Conservation (phyloP, 2,329 filamentous ascomycete genomes). For the Fusarium goolgardi region DNA sequence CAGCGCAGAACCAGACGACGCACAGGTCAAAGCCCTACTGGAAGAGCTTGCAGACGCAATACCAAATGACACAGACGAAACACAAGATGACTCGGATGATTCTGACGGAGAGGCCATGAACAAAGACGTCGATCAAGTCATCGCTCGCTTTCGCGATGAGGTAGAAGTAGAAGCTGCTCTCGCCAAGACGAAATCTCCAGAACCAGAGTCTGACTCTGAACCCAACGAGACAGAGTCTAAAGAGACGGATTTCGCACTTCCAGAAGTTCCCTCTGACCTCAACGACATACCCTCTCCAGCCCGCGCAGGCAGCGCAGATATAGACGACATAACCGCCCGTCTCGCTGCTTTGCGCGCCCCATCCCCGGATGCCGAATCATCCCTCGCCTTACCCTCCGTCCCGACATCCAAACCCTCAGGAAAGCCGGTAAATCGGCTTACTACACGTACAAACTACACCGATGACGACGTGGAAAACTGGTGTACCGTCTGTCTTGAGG, state of each 20-base stretch:
- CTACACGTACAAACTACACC: slow-evolving; percentile 60
- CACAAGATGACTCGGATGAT: slow-evolving; percentile 51
- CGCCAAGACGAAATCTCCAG: slow-evolving; percentile 19
- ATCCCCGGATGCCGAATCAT: slow-evolving; percentile 39
- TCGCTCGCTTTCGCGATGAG: slow-evolving; percentile 62
- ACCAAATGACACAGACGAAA: slow-evolving; percentile 42
- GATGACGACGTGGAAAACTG: slow-evolving; percentile 80
- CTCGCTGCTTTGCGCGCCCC: slow-evolving; percentile 63
- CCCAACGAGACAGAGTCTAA: slow-evolving; percentile 6
- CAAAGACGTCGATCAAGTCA: slow-evolving; percentile 57
- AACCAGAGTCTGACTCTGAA: slow-evolving; percentile 27
- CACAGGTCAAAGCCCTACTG: slow-evolving; percentile 52
- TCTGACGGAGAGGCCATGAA: slow-evolving; percentile 65
- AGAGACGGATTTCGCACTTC: slow-evolving; percentile 54
- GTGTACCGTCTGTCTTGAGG: slow-evolving; percentile 86
- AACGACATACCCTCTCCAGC: slow-evolving; percentile 51
- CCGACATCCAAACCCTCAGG: slow-evolving; percentile 63
- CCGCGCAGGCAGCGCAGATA: slow-evolving; percentile 46
- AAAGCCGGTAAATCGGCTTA: slow-evolving; percentile 54
- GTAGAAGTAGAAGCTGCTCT: slow-evolving; percentile 51
- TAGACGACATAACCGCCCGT: slow-evolving; percentile 62
- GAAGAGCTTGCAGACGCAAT: slow-evolving; percentile 53
- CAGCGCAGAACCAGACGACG: slow-evolving; percentile 44
- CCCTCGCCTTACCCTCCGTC: slow-evolving; percentile 60
- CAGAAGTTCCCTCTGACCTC: slow-evolving; percentile 60